Percentiles rank a stretch among this genome's conserved stretches.
phyloP scores from a whole-genome alignment of 78 protist species.

The Mastigamoeba balamuthi region DNA sequence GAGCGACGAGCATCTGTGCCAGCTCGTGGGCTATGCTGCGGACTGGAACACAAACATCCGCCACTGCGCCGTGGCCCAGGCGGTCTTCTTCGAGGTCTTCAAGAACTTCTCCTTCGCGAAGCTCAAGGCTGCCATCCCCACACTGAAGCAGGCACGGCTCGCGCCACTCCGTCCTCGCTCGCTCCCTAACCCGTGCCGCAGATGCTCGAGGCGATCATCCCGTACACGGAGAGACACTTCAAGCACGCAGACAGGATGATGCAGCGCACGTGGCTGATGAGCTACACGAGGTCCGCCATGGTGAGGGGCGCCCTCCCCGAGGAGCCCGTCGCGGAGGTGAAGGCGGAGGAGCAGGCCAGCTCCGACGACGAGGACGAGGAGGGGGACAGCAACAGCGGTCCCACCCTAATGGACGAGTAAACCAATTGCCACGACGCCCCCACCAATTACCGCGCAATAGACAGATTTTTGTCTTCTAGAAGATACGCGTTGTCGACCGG shows the following conservation, averaged over 20 bases:
- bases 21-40: slow-evolving; percentile 36
- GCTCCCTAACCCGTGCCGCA: neutral
- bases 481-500: too few species aligned
- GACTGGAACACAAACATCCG: slow-evolving; percentile 80
- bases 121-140: neutral
- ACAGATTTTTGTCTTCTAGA: too few species aligned
- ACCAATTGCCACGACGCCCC: too few species aligned
- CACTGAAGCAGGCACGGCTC: neutral
- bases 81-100: neutral
- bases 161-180: neutral
- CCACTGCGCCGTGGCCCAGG: neutral
- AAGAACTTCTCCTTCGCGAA: neutral
- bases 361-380: too few species aligned
- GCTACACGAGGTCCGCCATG: too few species aligned
- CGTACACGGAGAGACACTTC: slow-evolving; percentile 81
- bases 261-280: slow-evolving; percentile 39
- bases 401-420: too few species aligned
- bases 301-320: too few species aligned
- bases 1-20: neutral
- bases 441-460: too few species aligned
- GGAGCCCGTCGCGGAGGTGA: too few species aligned
- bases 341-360: too few species aligned
- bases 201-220: slow-evolving; percentile 49
- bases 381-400: too few species aligned
- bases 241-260: slow-evolving; percentile 50